phyloP scores from a whole-genome alignment of 129 eudicot species.

The Artemisia annua region DNA sequence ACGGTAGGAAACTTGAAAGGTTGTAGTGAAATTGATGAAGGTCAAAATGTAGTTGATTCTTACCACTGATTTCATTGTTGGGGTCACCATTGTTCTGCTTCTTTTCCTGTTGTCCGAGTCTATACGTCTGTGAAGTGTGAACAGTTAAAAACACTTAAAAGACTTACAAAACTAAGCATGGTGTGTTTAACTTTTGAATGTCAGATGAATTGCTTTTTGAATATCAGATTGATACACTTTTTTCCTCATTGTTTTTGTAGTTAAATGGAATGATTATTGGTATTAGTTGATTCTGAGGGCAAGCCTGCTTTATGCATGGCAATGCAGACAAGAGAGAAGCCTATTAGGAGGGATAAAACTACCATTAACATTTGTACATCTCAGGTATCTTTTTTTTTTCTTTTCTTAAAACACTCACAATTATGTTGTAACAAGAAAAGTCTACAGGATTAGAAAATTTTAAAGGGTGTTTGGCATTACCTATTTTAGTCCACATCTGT shows the following conservation, averaged over 20 bases:
- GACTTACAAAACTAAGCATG: no score
- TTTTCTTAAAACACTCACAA: no score
- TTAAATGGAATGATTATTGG: not conserved
- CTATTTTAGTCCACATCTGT: no score
- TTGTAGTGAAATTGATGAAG: slow-evolving; percentile 9
- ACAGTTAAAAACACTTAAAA: slow-evolving; percentile 9
- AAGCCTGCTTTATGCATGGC: not conserved
- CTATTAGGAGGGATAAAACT: not conserved
- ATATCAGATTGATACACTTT: no score
- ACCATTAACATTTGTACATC: not conserved
- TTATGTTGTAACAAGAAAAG: no score
- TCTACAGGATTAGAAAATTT: no score
- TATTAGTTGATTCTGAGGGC: not conserved
- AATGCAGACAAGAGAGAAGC: not conserved
- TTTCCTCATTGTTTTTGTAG: no score
- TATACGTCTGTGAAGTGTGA: slow-evolving; percentile 59
- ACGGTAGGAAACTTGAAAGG: not conserved
- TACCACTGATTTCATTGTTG: slow-evolving; percentile 60
- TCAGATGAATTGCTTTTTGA: not conserved
- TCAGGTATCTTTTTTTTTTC: not conserved
- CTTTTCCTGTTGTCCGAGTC: slow-evolving; percentile 82
- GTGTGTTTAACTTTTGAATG: not conserved
- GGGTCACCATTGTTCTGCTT: slow-evolving; percentile 57
- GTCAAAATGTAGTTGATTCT: slow-evolving; percentile 21
- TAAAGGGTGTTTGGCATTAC: no score